Percentiles rank a stretch among this genome's conserved stretches.
Conservation (phyloP, 2,329 filamentous ascomycete genomes). For the Sporothrix phasma region DNA sequence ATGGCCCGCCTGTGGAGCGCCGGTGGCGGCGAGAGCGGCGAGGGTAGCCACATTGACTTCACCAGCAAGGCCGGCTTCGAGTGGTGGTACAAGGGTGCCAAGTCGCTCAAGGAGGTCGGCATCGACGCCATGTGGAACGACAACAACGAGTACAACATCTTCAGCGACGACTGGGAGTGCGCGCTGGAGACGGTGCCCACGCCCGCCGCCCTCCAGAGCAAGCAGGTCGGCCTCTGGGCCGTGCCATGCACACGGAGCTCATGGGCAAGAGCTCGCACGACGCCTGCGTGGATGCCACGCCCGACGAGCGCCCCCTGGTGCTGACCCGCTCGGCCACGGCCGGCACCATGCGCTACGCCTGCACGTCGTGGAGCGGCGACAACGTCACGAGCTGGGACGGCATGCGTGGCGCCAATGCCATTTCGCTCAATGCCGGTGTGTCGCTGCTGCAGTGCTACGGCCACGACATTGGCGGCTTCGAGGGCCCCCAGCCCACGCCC, state of each 20-base stretch:
- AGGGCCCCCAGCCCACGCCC: constrained; percentile 60
- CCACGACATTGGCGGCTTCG: constrained; percentile 67
- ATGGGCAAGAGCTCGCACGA: constrained; percentile 63
- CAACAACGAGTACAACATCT: constrained; percentile 65
- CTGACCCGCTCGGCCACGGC: constrained; percentile 61
- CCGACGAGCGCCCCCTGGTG: constrained; percentile 54
- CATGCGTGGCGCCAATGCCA: constrained; percentile 61
- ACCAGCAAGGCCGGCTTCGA: constrained; percentile 55
- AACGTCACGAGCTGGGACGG: constrained; percentile 65
- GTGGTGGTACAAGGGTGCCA: constrained; percentile 63
- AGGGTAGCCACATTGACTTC: constrained; percentile 65
- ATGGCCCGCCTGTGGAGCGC: constrained; percentile 60
- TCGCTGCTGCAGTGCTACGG: constrained; percentile 60
- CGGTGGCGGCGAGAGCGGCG: constrained; percentile 58
- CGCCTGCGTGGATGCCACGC: constrained; percentile 48
- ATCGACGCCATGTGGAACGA: constrained; percentile 73
- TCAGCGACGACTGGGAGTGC: constrained; percentile 55
- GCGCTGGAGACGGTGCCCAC: constrained; percentile 39
- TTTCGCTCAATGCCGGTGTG: constrained; percentile 58
- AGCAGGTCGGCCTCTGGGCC: constrained; percentile 56
- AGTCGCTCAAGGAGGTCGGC: constrained; percentile 49
- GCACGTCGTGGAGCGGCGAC: constrained; percentile 66
- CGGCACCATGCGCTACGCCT: constrained; percentile 59
- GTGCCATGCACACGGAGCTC: constrained; percentile 58
- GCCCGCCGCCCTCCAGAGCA: constrained; percentile 21